These are phyloP conservation scores for Termitomyces bulborhizus DNA, from an alignment of 768 basidiomycete species.

Conservation along the genomic window DNA sequence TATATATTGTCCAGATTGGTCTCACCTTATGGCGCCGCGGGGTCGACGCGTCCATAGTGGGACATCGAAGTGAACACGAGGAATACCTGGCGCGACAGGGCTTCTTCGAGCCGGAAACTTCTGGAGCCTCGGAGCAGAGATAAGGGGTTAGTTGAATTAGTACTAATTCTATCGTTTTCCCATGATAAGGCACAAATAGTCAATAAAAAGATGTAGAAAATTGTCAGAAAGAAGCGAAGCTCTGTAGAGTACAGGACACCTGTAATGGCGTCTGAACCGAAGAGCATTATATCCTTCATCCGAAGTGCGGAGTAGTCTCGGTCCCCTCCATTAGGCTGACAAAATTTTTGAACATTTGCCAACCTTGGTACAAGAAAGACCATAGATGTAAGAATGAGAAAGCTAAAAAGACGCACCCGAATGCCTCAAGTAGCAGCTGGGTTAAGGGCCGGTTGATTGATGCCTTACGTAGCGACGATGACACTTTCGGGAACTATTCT, in stretches of 20 bases:
- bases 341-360: constrained; percentile 39
- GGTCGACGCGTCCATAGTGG: constrained; percentile 42
- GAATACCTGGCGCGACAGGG: constrained; percentile 36
- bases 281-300: constrained; percentile 72
- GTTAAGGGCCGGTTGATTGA: constrained; percentile 30
- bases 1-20: constrained; percentile 31
- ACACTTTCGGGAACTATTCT: constrained; percentile 7
- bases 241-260: constrained; percentile 20
- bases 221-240: constrained; percentile 59
- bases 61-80: constrained; percentile 41
- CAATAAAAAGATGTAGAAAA: constrained; percentile 13
- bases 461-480: constrained; percentile 11
- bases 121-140: neutral
- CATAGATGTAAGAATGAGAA: constrained; percentile 19
- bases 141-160: constrained; percentile 1
- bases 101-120: constrained; percentile 29
- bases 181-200: constrained; percentile 7
- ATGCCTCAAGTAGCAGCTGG: constrained; percentile 20
- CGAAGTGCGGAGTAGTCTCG: constrained; percentile 42
- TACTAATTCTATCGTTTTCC: constrained; percentile 3
- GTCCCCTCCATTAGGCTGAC: constrained; percentile 74
- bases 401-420: constrained; percentile 1
- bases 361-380: constrained; percentile 68
- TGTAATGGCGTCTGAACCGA: constrained; percentile 17
- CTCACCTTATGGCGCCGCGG: constrained; percentile 46